A percentile compares a stretch with the other conserved stretches of the same genome.
Conservation (phyloP, 2,329 filamentous ascomycete species). For the Pyrenophora teres region DNA sequence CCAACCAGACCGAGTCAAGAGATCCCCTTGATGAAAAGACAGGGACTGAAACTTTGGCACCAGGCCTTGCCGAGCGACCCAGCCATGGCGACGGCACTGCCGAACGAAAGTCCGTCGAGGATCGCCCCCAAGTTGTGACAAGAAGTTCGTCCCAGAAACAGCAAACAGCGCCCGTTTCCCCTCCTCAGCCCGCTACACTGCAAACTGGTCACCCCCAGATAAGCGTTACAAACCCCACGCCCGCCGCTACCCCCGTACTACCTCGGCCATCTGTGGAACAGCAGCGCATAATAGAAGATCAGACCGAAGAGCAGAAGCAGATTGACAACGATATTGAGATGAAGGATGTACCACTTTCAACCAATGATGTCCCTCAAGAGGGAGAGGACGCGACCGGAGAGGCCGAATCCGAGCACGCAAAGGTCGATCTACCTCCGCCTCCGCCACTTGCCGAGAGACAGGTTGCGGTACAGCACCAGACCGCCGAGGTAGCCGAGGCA, state of each 20-base stretch:
- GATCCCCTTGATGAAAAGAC: slow-evolving; percentile 54
- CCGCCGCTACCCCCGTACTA: slow-evolving; percentile 46
- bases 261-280: slow-evolving; percentile 45
- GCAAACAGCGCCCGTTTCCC: slow-evolving; percentile 33
- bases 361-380: slow-evolving; percentile 55
- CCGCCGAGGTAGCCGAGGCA: slow-evolving; percentile 50
- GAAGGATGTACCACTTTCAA: slow-evolving; percentile 63
- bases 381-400: slow-evolving; percentile 32
- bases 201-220: slow-evolving; percentile 47
- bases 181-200: slow-evolving; percentile 40
- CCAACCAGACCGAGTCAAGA: slow-evolving; percentile 52
- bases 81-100: slow-evolving; percentile 27
- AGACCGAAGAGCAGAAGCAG: slow-evolving; percentile 55
- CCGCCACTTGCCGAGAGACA: slow-evolving; percentile 57
- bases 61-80: slow-evolving; percentile 31
- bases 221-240: slow-evolving; percentile 54
- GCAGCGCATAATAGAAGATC: slow-evolving; percentile 53
- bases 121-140: slow-evolving; percentile 34
- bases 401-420: slow-evolving; percentile 35
- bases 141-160: slow-evolving; percentile 43
- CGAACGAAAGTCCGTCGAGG: slow-evolving; percentile 29
- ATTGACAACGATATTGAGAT: slow-evolving; percentile 66
- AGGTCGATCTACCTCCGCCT: slow-evolving; percentile 61
- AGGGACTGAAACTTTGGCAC: slow-evolving; percentile 29
- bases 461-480: slow-evolving; percentile 45